Evolutionary conservation across 768 basidiomycete genomes (phyloP), one percentile per base, ranked within the genome.

Genomic region (Boletus eberwhitei): DNA sequence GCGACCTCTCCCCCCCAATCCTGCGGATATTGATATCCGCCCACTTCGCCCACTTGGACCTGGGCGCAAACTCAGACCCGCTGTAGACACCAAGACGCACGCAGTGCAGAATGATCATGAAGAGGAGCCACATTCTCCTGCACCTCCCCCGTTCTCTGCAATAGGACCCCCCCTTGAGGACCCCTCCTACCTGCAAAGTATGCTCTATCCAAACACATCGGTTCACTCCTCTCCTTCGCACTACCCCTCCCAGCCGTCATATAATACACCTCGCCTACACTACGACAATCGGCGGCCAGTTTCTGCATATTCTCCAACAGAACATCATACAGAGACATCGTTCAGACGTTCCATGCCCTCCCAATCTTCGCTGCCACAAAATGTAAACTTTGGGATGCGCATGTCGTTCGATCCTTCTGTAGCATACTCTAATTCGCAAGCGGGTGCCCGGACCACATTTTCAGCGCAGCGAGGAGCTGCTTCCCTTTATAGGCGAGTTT

Each of bases 401-500:
- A 11, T 77, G 54, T 50, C 64, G 8, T 83, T 80, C 60, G 73
- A 80, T 64, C 77, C 77, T 26, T 76, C 74, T 9, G 57, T 78
- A 43, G 83, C 83, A 14, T 84, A 85, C 60, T 51, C 65, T 16
- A 66, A 55, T 38, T 58, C 55, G 29, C 56, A 55, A 45, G 57
- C 57, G n/a, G 52, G 50, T 44, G 17, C 35, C 48, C 40, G 29
- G 54, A 35, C 38, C 29, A 6, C 38, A 7, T 22, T 14, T 8
- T 21, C 50, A 55, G 47, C 55, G 24, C 63, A 60, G n/a, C 59
- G 53, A 21, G 49, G 59, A n/a, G 42, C 79, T 2, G 58, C 74
- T 16, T 72, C 79, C 3, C 77, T 87, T 31, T 88, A 88, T 73
- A 84, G 80, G 87, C 82, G 60, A 46, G 77, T 42, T 24, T 21